Evolutionary conservation across 2,329 filamentous ascomycete species (phyloP).

Genomic region (Aschersonia sp.): DNA sequence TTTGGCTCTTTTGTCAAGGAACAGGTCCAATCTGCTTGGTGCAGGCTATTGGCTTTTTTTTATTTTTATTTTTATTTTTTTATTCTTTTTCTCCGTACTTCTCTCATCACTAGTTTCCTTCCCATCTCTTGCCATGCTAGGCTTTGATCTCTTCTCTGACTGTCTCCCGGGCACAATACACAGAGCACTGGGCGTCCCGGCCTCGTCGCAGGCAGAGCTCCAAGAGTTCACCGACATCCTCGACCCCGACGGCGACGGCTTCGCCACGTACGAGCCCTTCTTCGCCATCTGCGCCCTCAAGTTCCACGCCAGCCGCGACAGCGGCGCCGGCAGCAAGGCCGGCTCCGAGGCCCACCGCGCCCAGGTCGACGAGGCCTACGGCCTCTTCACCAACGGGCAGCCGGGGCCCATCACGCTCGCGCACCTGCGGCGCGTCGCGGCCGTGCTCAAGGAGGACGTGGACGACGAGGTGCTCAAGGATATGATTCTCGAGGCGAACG

Average conservation of each 20-base stretch:
- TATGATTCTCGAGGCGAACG: slow-evolving; percentile 93
- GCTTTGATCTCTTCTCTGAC: no score
- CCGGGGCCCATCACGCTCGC: slow-evolving; percentile 56
- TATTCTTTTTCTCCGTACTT: no score
- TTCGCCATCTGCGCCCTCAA: slow-evolving; percentile 81
- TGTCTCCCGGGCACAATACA: no score
- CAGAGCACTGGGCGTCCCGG: slow-evolving; percentile 71
- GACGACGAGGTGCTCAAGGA: slow-evolving; percentile 72
- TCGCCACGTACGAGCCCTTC: slow-evolving; percentile 67
- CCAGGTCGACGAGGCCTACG: slow-evolving; percentile 72
- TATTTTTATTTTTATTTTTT: no score
- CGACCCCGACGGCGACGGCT: slow-evolving; percentile 69
- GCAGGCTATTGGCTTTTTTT: no score
- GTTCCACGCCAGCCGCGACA: slow-evolving; percentile 46
- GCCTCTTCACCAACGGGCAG: slow-evolving; percentile 53
- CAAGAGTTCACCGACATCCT: slow-evolving; percentile 64
- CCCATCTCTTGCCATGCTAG: neutral
- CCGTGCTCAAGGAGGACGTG: slow-evolving; percentile 70
- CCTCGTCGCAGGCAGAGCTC: slow-evolving; percentile 49
- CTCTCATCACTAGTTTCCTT: no score
- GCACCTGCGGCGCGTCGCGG: slow-evolving; percentile 66
- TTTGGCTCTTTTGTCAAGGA: no score
- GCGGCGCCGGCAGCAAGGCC: slow-evolving; percentile 22
- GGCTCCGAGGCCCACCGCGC: slow-evolving; percentile 27
- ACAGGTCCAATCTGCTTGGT: no score